Percentiles rank a stretch among this genome's conserved stretches.
phyloP scores from a whole-genome alignment of 306 rosid genomes.

The Cicer bijugum region DNA sequence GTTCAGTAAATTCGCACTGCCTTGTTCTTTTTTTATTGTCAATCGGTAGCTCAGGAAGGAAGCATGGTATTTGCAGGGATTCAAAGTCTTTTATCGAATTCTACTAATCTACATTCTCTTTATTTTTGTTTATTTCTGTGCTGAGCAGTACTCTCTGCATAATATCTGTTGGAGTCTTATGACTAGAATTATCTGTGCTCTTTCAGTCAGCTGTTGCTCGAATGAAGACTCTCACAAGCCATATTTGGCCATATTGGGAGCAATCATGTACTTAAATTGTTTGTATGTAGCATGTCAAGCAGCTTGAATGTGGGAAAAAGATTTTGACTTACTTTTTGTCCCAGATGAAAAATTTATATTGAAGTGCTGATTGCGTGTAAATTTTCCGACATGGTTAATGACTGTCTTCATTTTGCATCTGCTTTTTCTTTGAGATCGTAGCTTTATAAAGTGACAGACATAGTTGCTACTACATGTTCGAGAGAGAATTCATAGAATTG shows the following conservation, averaged over 20 bases:
- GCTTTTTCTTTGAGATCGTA: constrained; percentile 1
- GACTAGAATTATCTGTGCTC: constrained; percentile 11
- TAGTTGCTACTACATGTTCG: constrained; percentile 17
- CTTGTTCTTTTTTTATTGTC: neutral
- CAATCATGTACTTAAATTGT: constrained; percentile 19
- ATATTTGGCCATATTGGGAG: constrained; percentile 4
- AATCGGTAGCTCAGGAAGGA: neutral
- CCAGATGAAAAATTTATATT: constrained; percentile 19
- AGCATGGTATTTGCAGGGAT: constrained; percentile 12
- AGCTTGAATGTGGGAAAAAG: constrained; percentile 23
- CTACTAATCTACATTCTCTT: constrained; percentile 27
- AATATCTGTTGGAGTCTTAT: constrained; percentile 13
- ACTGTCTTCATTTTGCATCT: constrained; percentile 12
- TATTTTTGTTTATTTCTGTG: constrained; percentile 30
- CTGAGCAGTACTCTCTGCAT: constrained; percentile 34
- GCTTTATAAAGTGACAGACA: neutral
- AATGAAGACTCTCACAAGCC: constrained; percentile 24
- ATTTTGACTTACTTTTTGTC: neutral
- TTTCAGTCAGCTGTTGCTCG: constrained; percentile 4
- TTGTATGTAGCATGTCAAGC: constrained; percentile 35
- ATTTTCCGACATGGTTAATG: neutral
- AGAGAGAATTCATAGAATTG: constrained; percentile 15
- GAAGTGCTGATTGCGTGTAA: constrained; percentile 13
- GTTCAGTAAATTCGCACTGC: neutral
- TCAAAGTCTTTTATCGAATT: neutral